phyloP scores from a whole-genome alignment of 2,329 filamentous ascomycete genomes.

The Ilyonectria robusta region DNA sequence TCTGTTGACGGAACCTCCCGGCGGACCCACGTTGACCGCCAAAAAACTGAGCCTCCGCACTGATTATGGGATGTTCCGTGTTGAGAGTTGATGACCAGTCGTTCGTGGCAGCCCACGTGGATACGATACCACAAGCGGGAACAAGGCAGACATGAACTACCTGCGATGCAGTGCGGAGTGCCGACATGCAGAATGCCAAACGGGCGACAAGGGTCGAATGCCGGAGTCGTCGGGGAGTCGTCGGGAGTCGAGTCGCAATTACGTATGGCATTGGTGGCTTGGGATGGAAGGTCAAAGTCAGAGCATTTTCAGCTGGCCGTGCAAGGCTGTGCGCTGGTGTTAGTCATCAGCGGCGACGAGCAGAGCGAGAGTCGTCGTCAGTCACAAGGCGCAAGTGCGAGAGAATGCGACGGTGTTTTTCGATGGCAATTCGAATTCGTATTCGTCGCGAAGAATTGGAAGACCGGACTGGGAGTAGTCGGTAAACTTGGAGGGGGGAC shows the following conservation, averaged over 20 bases:
- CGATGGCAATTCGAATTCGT: background rate
- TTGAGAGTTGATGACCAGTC: background rate
- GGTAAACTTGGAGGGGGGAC: background rate
- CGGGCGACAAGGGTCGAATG: background rate
- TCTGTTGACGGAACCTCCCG: background rate
- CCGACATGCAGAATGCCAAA: background rate
- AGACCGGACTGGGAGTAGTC: background rate
- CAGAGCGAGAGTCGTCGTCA: conserved; percentile 13
- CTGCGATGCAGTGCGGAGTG: background rate
- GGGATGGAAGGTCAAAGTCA: conserved; percentile 11
- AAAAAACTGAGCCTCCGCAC: background rate
- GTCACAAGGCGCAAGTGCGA: conserved; percentile 11
- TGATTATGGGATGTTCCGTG: background rate
- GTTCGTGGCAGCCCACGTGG: background rate
- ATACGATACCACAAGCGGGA: background rate
- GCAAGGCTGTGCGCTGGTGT: conserved; percentile 37
- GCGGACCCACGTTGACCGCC: background rate
- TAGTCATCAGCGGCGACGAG: background rate
- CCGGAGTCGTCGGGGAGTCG: conserved; percentile 4
- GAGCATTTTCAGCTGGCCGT: conserved; percentile 37
- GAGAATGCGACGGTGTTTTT: background rate
- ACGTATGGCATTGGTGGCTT: conserved; percentile 16
- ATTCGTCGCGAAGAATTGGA: background rate
- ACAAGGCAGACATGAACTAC: background rate
- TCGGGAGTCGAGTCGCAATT: conserved; percentile 2